Conservation (phyloP, 441 rosid species). For the Arabidopsis hybrid region DNA sequence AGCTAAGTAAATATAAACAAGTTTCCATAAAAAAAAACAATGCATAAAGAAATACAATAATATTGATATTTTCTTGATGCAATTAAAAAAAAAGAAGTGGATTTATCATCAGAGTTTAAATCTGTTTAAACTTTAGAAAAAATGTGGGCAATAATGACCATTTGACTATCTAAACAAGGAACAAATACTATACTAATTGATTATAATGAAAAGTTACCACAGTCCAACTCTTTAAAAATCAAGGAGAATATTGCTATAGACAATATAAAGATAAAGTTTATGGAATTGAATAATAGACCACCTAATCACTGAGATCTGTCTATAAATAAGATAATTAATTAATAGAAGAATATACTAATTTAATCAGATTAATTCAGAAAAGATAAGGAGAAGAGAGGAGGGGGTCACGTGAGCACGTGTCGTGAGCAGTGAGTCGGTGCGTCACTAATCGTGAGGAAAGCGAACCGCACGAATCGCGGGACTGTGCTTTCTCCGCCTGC, state of each 20-base stretch:
- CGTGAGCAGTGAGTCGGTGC: conserved; percentile 73
- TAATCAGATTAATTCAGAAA: conserved; percentile 26
- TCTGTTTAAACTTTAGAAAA: too few species aligned
- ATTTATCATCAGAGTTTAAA: too few species aligned
- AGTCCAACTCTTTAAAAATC: conserved; percentile 4
- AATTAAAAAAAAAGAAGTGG: too few species aligned
- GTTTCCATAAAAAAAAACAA: not conserved
- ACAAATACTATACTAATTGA: not conserved
- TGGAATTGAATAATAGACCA: not conserved
- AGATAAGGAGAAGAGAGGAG: not conserved
- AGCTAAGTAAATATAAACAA: not conserved
- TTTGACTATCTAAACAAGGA: not conserved
- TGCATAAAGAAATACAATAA: not conserved
- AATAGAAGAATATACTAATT: conserved; percentile 25
- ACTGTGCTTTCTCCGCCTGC: conserved; percentile 46
- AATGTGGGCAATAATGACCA: not conserved
- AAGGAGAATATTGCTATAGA: conserved; percentile 22
- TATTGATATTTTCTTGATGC: too few species aligned
- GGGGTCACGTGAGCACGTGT: conserved; percentile 86
- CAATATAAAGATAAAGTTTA: conserved; percentile 29
- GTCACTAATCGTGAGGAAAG: conserved; percentile 57
- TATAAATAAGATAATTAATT: conserved; percentile 9
- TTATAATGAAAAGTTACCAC: conserved; percentile 1
- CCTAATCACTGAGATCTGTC: conserved; percentile 44
- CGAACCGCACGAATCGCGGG: conserved; percentile 76